Conservation (phyloP, 768 basidiomycete species). For the Kwoniella mangroviensis region DNA sequence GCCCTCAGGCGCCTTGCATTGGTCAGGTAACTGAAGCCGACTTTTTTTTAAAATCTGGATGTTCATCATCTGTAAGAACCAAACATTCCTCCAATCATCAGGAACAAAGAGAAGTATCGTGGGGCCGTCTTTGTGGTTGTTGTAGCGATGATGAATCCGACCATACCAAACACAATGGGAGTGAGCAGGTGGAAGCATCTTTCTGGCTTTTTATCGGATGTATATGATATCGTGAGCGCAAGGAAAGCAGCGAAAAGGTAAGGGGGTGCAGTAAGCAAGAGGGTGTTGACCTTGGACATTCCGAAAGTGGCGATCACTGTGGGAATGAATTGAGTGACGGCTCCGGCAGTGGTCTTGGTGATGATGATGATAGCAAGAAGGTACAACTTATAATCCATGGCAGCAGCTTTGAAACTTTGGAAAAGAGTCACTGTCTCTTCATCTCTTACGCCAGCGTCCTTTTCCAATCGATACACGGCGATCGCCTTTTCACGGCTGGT, state of each 20-base stretch:
- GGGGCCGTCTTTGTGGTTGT: constrained; percentile 37
- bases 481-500: constrained; percentile 24
- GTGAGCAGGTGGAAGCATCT: constrained; percentile 39
- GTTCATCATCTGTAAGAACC: no score
- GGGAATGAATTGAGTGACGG: constrained; percentile 46
- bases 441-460: constrained; percentile 36
- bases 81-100: constrained; percentile 45
- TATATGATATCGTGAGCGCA: constrained; percentile 32
- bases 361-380: constrained; percentile 45
- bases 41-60: no score
- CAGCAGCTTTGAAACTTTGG: constrained; percentile 32
- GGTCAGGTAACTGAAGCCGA: no score
- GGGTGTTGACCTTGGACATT: constrained; percentile 31
- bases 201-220: constrained; percentile 38
- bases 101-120: constrained; percentile 45
- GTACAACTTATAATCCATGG: constrained; percentile 41
- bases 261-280: constrained; percentile 47
- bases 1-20: no score
- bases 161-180: constrained; percentile 35
- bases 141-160: constrained; percentile 40
- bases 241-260: constrained; percentile 45
- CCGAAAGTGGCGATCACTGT: constrained; percentile 47
- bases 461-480: constrained; percentile 34
- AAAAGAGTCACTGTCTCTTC: constrained; percentile 34
- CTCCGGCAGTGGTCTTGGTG: constrained; percentile 50